Conservation (phyloP, 306 rosid species). For the Cucurbita argyrosperma region DNA sequence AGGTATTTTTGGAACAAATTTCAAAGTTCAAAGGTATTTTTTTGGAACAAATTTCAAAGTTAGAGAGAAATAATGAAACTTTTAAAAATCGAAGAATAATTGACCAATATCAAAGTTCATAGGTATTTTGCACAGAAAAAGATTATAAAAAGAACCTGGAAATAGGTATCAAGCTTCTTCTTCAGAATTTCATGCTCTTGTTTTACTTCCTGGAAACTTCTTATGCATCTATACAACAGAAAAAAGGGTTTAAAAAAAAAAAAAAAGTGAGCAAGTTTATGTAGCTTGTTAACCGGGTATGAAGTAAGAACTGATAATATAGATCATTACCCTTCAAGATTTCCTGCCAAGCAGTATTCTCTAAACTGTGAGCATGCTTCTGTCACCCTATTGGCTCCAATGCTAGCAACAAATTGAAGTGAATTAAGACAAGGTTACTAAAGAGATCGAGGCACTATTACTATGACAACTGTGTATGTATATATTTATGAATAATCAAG, state of each 20-base stretch:
- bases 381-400: slow-evolving; percentile 72
- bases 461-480: neutral
- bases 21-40: neutral
- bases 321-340: slow-evolving; percentile 42
- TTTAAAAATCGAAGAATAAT: neutral
- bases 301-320: neutral
- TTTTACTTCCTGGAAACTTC: slow-evolving; percentile 49
- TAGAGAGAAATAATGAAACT: neutral
- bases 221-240: slow-evolving; percentile 33
- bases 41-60: neutral
- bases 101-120: too few species aligned
- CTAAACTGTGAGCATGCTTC: slow-evolving; percentile 36
- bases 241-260: neutral
- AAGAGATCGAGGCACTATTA: neutral
- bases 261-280: neutral
- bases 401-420: slow-evolving; percentile 21
- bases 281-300: neutral
- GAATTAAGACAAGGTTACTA: neutral
- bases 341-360: slow-evolving; percentile 48
- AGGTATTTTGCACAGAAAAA: too few species aligned
- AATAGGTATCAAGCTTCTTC: slow-evolving; percentile 48
- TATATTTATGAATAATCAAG: too few species aligned
- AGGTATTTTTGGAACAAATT: neutral
- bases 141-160: slow-evolving; percentile 25
- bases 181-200: slow-evolving; percentile 45